Evolutionary conservation across 1,284 basidiomycete species (phyloP).

Genomic region (Cryptococcus amylolentus): DNA sequence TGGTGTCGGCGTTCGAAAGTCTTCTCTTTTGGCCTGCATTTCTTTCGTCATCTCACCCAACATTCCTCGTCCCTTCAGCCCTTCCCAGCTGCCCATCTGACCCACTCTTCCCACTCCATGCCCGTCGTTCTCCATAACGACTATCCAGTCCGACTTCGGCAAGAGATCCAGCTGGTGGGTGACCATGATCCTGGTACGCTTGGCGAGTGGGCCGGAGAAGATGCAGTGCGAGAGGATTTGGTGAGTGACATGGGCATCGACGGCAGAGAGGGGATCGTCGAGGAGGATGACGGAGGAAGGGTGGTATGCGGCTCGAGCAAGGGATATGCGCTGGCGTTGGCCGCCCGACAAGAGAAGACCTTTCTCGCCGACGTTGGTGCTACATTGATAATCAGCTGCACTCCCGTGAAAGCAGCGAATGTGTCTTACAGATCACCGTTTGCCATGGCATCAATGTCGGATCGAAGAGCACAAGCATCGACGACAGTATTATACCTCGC

Average conservation of each 20-base stretch:
- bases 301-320: slow-evolving; percentile 21
- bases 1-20: not conserved
- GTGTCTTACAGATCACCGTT: slow-evolving; percentile 40
- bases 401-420: not conserved
- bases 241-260: slow-evolving; percentile 56
- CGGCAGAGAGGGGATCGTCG: slow-evolving; percentile 57
- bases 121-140: slow-evolving; percentile 26
- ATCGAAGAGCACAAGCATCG: slow-evolving; percentile 26
- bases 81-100: slow-evolving; percentile 37
- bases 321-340: slow-evolving; percentile 19
- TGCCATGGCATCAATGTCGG: slow-evolving; percentile 24
- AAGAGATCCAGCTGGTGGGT: slow-evolving; percentile 67
- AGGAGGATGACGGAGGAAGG: slow-evolving; percentile 21
- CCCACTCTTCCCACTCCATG: slow-evolving; percentile 21
- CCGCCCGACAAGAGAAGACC: slow-evolving; percentile 24
- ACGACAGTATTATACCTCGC: slow-evolving; percentile 19
- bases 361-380: slow-evolving; percentile 22
- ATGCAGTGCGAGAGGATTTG: slow-evolving; percentile 57
- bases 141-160: slow-evolving; percentile 19
- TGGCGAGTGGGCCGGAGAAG: slow-evolving; percentile 58
- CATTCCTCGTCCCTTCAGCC: not conserved
- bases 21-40: not conserved
- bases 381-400: not conserved
- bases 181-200: slow-evolving; percentile 65
- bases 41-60: not conserved